A percentile compares a stretch with the other conserved stretches of the same genome.
phyloP scores from a whole-genome alignment of 78 protist genomes.

The Paulinella micropora region DNA sequence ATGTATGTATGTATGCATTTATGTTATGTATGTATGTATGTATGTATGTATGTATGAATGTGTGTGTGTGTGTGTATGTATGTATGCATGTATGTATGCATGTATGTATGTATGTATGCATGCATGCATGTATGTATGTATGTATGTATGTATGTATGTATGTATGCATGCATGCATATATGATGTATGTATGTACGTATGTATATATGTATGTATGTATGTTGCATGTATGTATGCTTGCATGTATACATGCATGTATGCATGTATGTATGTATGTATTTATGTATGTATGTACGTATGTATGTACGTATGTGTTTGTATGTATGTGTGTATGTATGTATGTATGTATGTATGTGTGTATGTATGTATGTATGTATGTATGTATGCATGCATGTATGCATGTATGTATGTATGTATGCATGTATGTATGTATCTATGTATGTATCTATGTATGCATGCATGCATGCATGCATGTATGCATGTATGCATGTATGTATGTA shows the following conservation, averaged over 20 bases:
- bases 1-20: neutral
- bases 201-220: neutral
- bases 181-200: neutral
- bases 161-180: neutral
- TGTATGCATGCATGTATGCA: neutral
- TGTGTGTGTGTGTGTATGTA: neutral
- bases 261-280: neutral
- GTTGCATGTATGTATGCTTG: neutral
- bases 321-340: neutral
- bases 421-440: neutral
- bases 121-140: neutral
- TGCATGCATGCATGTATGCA: neutral
- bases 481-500: neutral
- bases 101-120: neutral
- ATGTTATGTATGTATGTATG: neutral
- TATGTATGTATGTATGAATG: neutral
- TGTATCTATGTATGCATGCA: neutral
- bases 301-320: neutral
- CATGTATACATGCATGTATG: neutral
- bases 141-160: neutral
- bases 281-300: neutral
- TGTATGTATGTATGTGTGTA: neutral
- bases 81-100: neutral
- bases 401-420: neutral
- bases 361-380: neutral